Base-by-base conservation (phyloP, 768 basidiomycete genomes). In the Macrolepiota fuliginosa region DNA sequence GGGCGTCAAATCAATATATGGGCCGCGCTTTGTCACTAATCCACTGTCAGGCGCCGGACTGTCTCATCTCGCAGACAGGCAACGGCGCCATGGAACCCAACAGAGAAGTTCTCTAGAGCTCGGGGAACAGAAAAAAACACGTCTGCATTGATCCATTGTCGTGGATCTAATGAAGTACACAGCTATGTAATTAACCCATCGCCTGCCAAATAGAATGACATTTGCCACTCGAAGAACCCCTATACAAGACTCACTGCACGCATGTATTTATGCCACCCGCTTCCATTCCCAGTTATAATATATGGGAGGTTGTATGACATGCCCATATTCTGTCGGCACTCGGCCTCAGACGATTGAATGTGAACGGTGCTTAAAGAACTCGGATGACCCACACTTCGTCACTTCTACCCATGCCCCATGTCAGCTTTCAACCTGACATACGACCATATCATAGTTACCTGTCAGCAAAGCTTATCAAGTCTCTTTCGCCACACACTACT, bases 261-360 rank as follows among this genome's bases (percentile, higher is more conserved):
- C 22, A 17, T 17, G 32, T 53, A 54, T 60, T 59, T 54, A 12
- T 50, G 49, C 24, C 7, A 36, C 40, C 5, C 39, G 53, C 59
- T 60, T 60, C 59, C 52, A 60, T 54, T 60, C 54, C 52, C 59
- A 54, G 40, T n/a, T 47, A 54, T 29, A 22, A 53, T 27, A 37
- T 52, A 45, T 60, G 51, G 42, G 59, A 60, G 40, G n/a, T 1
- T 29, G 22, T 24, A 42, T 46, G 40, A 12, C 50, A 54, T 45
- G 52, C 27, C 42, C 51, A 54, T 60, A 24, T 17, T 36, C 37
- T 56, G 45, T 35, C 35, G 10, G 19, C 27, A 40, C 24, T 39
- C 40, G 36, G 49, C 37, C 49, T 3, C 50, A 52, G 50, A 35
- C 50, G 11, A 25, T 52, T 17, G n/a, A 42, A 35, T 25, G 22